Evolutionary conservation across 441 rosid species (phyloP), one percentile per base, ranked within the genome.

Genomic region (Gossypium lobatum): DNA sequence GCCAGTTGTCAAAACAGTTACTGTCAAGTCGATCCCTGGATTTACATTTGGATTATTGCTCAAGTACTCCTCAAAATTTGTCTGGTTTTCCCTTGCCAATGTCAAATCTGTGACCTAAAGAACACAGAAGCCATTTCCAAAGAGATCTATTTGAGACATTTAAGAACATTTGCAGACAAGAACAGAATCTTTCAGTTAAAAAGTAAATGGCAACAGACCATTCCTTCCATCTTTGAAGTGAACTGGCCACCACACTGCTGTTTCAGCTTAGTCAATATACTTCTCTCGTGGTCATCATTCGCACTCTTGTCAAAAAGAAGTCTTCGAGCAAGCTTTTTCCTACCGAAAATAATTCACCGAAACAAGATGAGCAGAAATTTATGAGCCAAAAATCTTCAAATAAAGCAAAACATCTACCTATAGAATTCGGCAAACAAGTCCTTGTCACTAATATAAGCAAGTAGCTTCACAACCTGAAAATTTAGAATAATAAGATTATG

Each of bases 201-300:
- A 70, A 71, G 20, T 8, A 39, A 13, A 54, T 31, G 53, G 61
- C 64, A 72, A 73, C 88, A 71, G 3, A 85, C 88, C 88, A 85
- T 85, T 46, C 88, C 87, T 76, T 85, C 88, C 86, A 85, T 85
- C 83, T 83, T 85, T 73, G 88, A 85, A 59, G 88, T 85, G 78
- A 81, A 85, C 76, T 85, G 87, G 50, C 84, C 84, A 17, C 88
- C 88, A 20, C 85, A 85, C 60, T 85, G 88, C 74, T 83, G 85
- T 80, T 85, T 85, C 76, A 85, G 67, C 64, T 83, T 85, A 34
- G 87, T 80, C 79, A 85, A 71, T 57, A 83, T 81, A 82, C 88
- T 85, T 77, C 87, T 78, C 73, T 85, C 88, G 34, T 85, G 87
- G 53, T 85, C 88, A 80, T 85, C 87, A 76, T 85, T 85, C 26